These are phyloP conservation scores for Cryptococcus hybrid DNA, from an alignment of 1,284 basidiomycete genomes.

Conservation along the genomic window DNA sequence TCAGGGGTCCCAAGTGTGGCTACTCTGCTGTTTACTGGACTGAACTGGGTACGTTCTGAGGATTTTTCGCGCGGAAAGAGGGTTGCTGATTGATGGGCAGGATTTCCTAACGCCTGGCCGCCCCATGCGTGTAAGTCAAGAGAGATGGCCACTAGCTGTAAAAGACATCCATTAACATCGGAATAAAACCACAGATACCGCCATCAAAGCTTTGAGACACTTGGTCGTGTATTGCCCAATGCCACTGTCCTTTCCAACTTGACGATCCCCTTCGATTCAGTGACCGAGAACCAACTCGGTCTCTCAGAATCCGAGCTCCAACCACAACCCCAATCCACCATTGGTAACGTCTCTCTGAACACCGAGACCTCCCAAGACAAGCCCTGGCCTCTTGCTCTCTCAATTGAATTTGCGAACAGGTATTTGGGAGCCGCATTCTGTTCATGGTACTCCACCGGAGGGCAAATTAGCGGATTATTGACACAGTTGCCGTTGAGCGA, in stretches of 20 bases:
- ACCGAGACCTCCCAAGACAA: constrained; percentile 47
- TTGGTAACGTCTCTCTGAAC: constrained; percentile 55
- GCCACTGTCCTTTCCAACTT: constrained; percentile 28
- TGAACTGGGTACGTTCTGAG: constrained; percentile 65
- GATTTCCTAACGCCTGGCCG: constrained; percentile 57
- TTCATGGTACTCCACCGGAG: constrained; percentile 80
- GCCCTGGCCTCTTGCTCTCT: constrained; percentile 55
- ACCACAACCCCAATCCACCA: constrained; percentile 58
- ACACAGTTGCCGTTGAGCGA: constrained; percentile 66
- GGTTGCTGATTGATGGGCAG: constrained; percentile 8
- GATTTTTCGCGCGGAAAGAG: constrained; percentile 53
- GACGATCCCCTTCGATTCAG: constrained; percentile 60
- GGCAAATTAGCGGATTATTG: constrained; percentile 67
- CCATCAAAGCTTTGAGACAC: constrained; percentile 67
- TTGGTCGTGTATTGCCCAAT: constrained; percentile 34
- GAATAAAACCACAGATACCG: constrained; percentile 55
- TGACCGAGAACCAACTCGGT: constrained; percentile 73
- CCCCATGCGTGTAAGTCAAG: constrained; percentile 63
- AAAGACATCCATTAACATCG: background rate
- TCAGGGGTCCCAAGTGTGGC: constrained; percentile 69
- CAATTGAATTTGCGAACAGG: constrained; percentile 56
- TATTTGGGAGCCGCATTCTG: constrained; percentile 80
- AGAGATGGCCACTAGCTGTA: too few relatives aligned
- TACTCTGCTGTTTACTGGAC: constrained; percentile 71
- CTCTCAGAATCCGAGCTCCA: constrained; percentile 65